These are phyloP conservation scores for Globisporangium nunn DNA, from an alignment of 352 stramenopile genomes.

Conservation along the genomic window DNA sequence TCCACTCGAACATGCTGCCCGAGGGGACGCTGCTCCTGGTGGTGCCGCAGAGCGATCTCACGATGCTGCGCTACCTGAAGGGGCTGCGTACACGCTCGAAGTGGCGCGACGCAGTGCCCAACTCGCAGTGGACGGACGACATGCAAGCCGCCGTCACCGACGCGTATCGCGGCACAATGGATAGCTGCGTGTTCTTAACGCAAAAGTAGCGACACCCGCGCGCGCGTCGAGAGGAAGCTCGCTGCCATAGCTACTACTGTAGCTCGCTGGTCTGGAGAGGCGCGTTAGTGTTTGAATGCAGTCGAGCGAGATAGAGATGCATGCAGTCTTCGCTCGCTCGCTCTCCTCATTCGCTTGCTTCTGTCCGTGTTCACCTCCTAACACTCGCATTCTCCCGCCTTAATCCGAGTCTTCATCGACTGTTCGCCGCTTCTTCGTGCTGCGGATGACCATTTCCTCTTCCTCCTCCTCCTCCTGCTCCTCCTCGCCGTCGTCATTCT, in stretches of 20 bases:
- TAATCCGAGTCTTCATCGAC: conserved; percentile 83
- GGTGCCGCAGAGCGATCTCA: conserved; percentile 67
- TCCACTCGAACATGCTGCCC: conserved; percentile 34
- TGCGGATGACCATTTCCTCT: conserved; percentile 65
- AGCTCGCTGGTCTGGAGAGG: too few species aligned
- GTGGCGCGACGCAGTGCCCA: conserved; percentile 53
- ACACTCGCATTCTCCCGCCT: background rate
- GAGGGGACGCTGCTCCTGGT: conserved; percentile 52
- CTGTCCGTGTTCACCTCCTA: too few species aligned
- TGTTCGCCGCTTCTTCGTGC: conserved; percentile 74
- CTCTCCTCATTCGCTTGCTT: too few species aligned
- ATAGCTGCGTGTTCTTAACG: conserved; percentile 71
- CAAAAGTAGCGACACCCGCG: conserved; percentile 28
- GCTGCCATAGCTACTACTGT: too few species aligned
- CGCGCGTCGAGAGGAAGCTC: background rate
- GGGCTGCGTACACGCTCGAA: conserved; percentile 63
- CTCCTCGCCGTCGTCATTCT: conserved; percentile 48
- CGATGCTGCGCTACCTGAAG: conserved; percentile 66
- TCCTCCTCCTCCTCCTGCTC: conserved; percentile 74
- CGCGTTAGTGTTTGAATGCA: background rate
- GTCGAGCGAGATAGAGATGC: background rate
- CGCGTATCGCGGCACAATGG: conserved; percentile 59
- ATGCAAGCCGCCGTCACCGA: conserved; percentile 62
- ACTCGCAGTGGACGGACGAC: conserved; percentile 29
- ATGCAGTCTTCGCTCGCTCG: background rate